phyloP scores from a whole-genome alignment of 2,329 filamentous ascomycete genomes.

The Onygenales sp. region DNA sequence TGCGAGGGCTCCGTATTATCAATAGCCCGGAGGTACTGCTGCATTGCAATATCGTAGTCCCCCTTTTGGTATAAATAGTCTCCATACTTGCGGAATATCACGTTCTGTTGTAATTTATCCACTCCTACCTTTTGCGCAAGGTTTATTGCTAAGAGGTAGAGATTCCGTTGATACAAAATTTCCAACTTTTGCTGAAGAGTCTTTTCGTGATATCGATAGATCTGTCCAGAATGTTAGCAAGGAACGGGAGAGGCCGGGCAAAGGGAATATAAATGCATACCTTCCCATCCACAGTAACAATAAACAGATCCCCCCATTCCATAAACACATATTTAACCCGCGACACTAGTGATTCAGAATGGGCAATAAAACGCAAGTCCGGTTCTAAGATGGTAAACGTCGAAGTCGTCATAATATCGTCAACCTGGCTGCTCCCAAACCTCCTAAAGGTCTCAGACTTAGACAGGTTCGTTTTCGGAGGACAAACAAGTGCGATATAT shows the following conservation, averaged over 20 bases:
- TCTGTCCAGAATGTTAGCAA: slow-evolving; percentile 36
- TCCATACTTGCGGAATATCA: slow-evolving; percentile 87
- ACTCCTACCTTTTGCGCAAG: slow-evolving; percentile 83
- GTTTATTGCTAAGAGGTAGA: slow-evolving; percentile 86
- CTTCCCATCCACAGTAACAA: slow-evolving; percentile 88
- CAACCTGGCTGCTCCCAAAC: slow-evolving; percentile 62
- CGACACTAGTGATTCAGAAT: slow-evolving; percentile 75
- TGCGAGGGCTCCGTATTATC: slow-evolving; percentile 94
- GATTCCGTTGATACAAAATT: slow-evolving; percentile 84
- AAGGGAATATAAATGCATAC: slow-evolving; percentile 36
- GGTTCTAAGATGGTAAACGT: slow-evolving; percentile 89
- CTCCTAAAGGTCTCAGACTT: slow-evolving; percentile 56
- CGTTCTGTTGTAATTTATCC: slow-evolving; percentile 70
- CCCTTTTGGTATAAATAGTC: slow-evolving; percentile 92
- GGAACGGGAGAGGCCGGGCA: neutral
- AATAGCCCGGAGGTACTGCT: slow-evolving; percentile 92
- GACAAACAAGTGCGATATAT: slow-evolving; percentile 80
- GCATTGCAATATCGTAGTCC: slow-evolving; percentile 97
- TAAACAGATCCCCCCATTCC: slow-evolving; percentile 85
- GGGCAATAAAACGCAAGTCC: slow-evolving; percentile 78
- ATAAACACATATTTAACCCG: slow-evolving; percentile 71
- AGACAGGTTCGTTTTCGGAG: slow-evolving; percentile 51
- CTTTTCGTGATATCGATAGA: slow-evolving; percentile 85
- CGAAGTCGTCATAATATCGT: slow-evolving; percentile 75
- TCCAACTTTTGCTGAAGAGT: slow-evolving; percentile 82